Percentiles rank a stretch among this genome's conserved stretches.
Conservation (phyloP, 805 yeast genomes). For the Metschnikowia lochheadii region DNA sequence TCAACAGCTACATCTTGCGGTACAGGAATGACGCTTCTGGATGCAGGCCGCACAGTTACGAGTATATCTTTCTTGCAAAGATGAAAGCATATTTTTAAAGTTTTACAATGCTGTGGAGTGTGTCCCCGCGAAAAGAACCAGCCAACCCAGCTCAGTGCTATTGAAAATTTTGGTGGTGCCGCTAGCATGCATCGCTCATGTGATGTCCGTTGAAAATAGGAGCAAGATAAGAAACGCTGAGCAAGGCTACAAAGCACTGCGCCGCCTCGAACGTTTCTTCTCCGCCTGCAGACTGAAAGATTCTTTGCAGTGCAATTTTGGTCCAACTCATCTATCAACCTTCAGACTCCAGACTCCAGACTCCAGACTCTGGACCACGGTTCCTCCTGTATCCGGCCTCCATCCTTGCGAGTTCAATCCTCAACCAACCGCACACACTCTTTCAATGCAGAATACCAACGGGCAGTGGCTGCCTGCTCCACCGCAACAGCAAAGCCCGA, state of each 20-base stretch:
- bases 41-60: not conserved
- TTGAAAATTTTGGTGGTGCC: not conserved
- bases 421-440: not conserved
- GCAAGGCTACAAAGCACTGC: not conserved
- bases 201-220: not conserved
- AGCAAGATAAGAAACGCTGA: not conserved
- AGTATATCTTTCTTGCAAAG: not conserved
- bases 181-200: not conserved
- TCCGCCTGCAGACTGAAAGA: slow-evolving; percentile 1
- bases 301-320: slow-evolving; percentile 3
- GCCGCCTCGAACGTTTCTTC: slow-evolving; percentile 1
- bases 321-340: not conserved
- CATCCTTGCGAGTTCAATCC: not conserved
- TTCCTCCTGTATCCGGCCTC: not conserved
- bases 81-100: not conserved
- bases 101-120: not conserved
- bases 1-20: not conserved
- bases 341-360: not conserved
- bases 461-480: slow-evolving; percentile 1
- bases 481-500: not conserved
- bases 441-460: not conserved
- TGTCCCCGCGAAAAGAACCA: not conserved
- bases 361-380: not conserved
- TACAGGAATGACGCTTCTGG: not conserved
- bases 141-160: not conserved